Evolutionary conservation across 2,329 filamentous ascomycete species (phyloP).

Genomic region (Teratosphaeria destructans): DNA sequence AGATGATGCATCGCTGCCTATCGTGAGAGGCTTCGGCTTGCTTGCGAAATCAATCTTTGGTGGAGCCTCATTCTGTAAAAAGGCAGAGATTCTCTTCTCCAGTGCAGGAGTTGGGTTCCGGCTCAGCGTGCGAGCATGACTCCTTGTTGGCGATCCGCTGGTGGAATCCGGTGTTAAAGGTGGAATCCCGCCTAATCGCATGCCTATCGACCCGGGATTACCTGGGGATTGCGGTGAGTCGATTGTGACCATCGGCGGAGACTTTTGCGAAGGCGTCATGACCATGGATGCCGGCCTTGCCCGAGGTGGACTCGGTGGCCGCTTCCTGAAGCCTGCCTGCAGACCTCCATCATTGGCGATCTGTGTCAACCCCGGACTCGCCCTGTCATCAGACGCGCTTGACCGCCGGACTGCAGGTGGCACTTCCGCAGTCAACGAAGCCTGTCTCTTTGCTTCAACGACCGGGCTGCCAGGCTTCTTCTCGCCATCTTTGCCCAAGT

Average conservation of each 20-base stretch:
- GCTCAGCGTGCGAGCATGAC: constrained; percentile 29
- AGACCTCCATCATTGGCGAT: background rate
- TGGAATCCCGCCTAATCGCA: constrained; percentile 7
- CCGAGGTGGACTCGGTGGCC: constrained; percentile 27
- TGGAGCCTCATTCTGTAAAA: constrained; percentile 15
- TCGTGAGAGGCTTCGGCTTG: constrained; percentile 4
- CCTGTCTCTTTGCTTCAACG: constrained; percentile 4
- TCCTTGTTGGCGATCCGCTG: constrained; percentile 19
- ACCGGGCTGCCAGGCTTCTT: constrained; percentile 8
- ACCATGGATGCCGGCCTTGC: constrained; percentile 40
- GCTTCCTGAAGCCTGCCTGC: constrained; percentile 5
- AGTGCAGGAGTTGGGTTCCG: constrained; percentile 31
- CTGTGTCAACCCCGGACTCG: background rate
- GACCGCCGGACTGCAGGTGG: background rate
- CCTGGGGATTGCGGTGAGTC: constrained; percentile 4
- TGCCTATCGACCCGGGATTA: constrained; percentile 10
- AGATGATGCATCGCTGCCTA: constrained; percentile 5
- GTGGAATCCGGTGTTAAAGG: constrained; percentile 14
- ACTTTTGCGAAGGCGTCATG: constrained; percentile 35
- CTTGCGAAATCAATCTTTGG: constrained; percentile 4
- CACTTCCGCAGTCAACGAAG: constrained; percentile 6
- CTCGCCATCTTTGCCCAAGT: constrained; percentile 39
- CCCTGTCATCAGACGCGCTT: constrained; percentile 1
- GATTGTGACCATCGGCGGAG: constrained; percentile 49
- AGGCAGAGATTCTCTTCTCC: constrained; percentile 29